phyloP scores from a whole-genome alignment of 805 yeast species.

The Soucietia sequanensis region DNA sequence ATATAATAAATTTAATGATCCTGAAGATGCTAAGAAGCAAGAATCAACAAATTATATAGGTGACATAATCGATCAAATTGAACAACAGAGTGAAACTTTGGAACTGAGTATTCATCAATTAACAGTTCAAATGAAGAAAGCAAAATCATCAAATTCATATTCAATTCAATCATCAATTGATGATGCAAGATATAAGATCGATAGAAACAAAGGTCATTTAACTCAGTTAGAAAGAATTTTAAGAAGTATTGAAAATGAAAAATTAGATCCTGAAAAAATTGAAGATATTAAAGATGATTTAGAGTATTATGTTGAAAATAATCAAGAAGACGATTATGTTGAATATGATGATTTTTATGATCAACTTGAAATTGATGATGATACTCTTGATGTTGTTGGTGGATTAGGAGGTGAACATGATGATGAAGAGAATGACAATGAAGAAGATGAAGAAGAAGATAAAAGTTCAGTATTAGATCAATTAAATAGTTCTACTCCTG shows the following conservation, averaged over 20 bases:
- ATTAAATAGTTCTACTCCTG: not conserved
- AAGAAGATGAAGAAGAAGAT: constrained; percentile 2
- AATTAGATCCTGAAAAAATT: constrained; percentile 72
- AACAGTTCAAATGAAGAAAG: constrained; percentile 37
- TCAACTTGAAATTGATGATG: constrained; percentile 68
- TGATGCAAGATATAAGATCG: constrained; percentile 60
- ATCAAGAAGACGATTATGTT: constrained; percentile 88
- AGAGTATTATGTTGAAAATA: constrained; percentile 88
- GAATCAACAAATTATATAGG: constrained; percentile 71
- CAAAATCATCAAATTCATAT: constrained; percentile 50
- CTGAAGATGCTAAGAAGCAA: constrained; percentile 74
- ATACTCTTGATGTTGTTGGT: constrained; percentile 25
- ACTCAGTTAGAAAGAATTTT: constrained; percentile 74
- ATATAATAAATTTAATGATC: constrained; percentile 49
- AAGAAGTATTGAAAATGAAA: constrained; percentile 75
- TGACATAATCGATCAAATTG: constrained; percentile 72
- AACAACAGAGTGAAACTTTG: constrained; percentile 73
- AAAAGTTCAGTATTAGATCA: constrained; percentile 2
- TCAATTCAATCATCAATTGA: constrained; percentile 52
- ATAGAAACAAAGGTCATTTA: constrained; percentile 77
- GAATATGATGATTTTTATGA: constrained; percentile 94
- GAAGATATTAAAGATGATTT: constrained; percentile 84
- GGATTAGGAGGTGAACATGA: constrained; percentile 15
- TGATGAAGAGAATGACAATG: constrained; percentile 1
- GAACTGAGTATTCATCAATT: constrained; percentile 60